A percentile compares a stretch with the other conserved stretches of the same genome.
These are phyloP conservation scores for Dissophora globulifera DNA, from an alignment of 192 early-diverging fungal species.

Conservation along the genomic window DNA sequence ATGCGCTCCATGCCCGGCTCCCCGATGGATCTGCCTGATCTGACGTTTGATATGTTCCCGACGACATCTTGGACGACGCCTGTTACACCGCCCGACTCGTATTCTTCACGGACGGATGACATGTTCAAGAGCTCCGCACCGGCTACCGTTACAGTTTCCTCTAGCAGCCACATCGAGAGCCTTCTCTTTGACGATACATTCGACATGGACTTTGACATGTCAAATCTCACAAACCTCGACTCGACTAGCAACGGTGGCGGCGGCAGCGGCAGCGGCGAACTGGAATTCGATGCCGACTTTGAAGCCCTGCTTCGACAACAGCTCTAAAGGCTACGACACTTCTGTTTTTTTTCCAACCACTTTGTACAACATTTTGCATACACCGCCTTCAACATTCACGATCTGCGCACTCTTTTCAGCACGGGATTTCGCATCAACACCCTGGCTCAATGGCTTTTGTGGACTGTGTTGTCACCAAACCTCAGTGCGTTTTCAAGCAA, in stretches of 20 bases:
- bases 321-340: not conserved
- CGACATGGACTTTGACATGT: slow-evolving; percentile 21
- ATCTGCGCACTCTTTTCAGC: too few relatives aligned
- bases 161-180: slow-evolving; percentile 2
- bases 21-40: not conserved
- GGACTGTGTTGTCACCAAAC: too few relatives aligned
- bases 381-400: too few relatives aligned
- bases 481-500: too few relatives aligned
- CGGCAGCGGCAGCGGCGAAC: not conserved
- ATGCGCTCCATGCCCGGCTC: not conserved
- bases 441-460: too few relatives aligned
- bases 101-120: not conserved
- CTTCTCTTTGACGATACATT: slow-evolving; percentile 21
- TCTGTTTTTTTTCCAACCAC: too few relatives aligned
- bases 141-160: not conserved
- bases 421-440: too few relatives aligned
- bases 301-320: slow-evolving; percentile 21
- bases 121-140: not conserved
- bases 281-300: slow-evolving; percentile 27
- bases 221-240: not conserved
- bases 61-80: slow-evolving; percentile 20
- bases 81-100: slow-evolving; percentile 24
- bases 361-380: too few relatives aligned
- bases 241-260: too few relatives aligned
- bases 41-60: slow-evolving; percentile 20